Base-by-base conservation (phyloP, 345 rosid genomes). In the Syzygium aromaticum region DNA sequence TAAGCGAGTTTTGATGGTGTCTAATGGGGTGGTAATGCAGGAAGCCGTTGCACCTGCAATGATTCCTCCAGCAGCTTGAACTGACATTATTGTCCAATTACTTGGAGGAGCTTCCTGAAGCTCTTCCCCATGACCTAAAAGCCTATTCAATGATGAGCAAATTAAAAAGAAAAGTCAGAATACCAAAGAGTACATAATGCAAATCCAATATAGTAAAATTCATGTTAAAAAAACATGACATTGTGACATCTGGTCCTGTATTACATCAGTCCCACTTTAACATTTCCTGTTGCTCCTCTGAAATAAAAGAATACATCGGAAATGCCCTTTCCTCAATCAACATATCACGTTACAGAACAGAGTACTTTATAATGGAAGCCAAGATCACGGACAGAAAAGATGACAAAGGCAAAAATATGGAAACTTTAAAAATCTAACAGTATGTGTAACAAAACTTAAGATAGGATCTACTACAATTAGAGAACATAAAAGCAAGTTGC, bases 31-130 rank as follows among this genome's bases (percentile, higher is more conserved):
- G 46, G 99, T 96, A 90, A 98, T 94, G 87, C 95, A 92, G 87
- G 99, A 96, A 38, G 99, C 98, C 84, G 98, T 94, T 86, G 98
- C 99, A 88, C 99, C 99, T 0, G 99, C 99, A 77, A 96, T 92
- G 87, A 98, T 90, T 87, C 99, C 99, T 91, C 99, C 99, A 63
- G 90, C 89, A 85, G 96, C 99, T 92, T 98, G 99, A 91, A 98
- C 99, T 46, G 92, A 77, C 78, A 95, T 90, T 89, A 98, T 91
- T 87, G 88, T 95, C 87, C 85, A 88, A 86, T 91, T 87, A 89
- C 94, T 91, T 63, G 97, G 94, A 89, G 92, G 86, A 86, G 91
- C 90, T 63, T 85, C 90, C 86, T 91, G 90, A n/a, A 64, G 38
- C 88, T 91, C 96, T 63, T 88, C 86, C 77, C 93, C 94, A 64